These are phyloP conservation scores for Mucor velutinosus DNA, from an alignment of 371 early-diverging fungal genomes.

Conservation along the genomic window DNA sequence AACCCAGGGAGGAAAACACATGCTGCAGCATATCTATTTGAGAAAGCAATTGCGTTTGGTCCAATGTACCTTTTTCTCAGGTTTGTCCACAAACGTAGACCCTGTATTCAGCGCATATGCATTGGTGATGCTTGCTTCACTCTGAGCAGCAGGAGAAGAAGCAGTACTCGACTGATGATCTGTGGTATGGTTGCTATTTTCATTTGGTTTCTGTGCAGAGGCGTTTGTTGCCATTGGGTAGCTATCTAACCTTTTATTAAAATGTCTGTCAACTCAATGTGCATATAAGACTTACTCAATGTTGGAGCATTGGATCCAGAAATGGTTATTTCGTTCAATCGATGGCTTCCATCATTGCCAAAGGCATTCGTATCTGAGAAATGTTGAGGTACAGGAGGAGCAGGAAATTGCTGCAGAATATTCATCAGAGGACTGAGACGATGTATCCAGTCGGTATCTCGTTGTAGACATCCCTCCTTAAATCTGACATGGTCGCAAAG, in stretches of 20 bases:
- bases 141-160: neutral
- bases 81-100: neutral
- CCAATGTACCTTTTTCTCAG: neutral
- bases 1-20: constrained; percentile 26
- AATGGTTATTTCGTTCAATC: neutral
- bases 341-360: neutral
- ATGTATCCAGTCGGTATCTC: neutral
- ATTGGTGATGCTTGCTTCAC: neutral
- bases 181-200: neutral
- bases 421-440: neutral
- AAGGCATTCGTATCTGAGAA: neutral
- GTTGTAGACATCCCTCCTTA: neutral
- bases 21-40: neutral
- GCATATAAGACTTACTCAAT: neutral
- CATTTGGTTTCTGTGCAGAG: neutral
- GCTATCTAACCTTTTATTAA: neutral
- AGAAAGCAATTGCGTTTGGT: neutral
- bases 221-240: neutral
- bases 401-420: neutral
- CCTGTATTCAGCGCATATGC: neutral
- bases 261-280: neutral
- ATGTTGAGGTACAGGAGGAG: neutral
- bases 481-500: neutral
- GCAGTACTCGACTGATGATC: neutral
- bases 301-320: neutral